Evolutionary conservation across 2,329 filamentous ascomycete species (phyloP).

Genomic region (Cladosporium colombiae): DNA sequence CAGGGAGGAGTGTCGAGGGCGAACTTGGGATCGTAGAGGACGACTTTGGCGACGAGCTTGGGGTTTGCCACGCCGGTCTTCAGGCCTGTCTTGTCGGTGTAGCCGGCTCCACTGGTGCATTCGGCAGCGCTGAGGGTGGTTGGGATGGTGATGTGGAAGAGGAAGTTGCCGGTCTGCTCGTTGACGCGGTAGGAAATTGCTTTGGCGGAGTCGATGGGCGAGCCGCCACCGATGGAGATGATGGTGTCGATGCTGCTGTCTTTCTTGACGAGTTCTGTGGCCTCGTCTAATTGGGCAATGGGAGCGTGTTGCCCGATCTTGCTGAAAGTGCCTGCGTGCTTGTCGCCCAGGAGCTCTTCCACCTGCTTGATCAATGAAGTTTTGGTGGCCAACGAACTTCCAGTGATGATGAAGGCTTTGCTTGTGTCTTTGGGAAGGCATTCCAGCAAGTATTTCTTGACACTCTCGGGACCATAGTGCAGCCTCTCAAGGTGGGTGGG

Average conservation of each 20-base stretch:
- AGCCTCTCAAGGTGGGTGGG: slow-evolving; percentile 52
- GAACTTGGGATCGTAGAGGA: slow-evolving; percentile 57
- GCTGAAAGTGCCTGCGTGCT: slow-evolving; percentile 56
- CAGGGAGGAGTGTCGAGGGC: slow-evolving; percentile 52
- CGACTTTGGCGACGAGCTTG: slow-evolving; percentile 48
- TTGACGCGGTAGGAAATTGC: slow-evolving; percentile 48
- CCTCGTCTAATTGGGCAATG: slow-evolving; percentile 55
- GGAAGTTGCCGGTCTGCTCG: slow-evolving; percentile 43
- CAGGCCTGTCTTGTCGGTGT: slow-evolving; percentile 50
- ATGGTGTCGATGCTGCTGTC: slow-evolving; percentile 55
- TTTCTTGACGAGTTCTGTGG: slow-evolving; percentile 48
- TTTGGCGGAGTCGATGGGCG: slow-evolving; percentile 56
- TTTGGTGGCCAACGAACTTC: slow-evolving; percentile 55
- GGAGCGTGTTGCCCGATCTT: slow-evolving; percentile 59
- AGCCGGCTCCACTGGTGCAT: slow-evolving; percentile 55
- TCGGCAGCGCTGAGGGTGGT: slow-evolving; percentile 57
- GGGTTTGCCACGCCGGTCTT: slow-evolving; percentile 51
- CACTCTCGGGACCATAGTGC: slow-evolving; percentile 52
- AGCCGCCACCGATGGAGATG: slow-evolving; percentile 57
- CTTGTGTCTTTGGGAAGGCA: slow-evolving; percentile 47
- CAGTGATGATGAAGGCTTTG: slow-evolving; percentile 61
- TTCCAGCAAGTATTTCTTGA: slow-evolving; percentile 49
- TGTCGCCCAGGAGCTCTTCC: slow-evolving; percentile 48
- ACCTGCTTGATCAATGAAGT: slow-evolving; percentile 55
- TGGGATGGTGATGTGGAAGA: slow-evolving; percentile 51